phyloP scores from a whole-genome alignment of 495 filamentous ascomycete species.

The Penicillium chermesinum region DNA sequence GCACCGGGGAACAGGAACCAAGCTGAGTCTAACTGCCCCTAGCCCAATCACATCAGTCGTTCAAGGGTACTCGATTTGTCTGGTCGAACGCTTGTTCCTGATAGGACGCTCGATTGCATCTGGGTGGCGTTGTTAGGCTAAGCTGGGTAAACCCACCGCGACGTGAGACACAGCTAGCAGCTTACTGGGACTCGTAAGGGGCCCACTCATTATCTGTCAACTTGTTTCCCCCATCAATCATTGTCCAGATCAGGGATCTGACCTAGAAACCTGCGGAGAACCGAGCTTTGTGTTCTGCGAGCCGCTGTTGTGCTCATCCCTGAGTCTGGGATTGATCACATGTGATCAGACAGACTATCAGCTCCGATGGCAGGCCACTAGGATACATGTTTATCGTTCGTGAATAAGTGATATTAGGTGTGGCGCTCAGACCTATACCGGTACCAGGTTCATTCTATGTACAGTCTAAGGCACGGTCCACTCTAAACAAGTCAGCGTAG shows the following conservation, averaged over 20 bases:
- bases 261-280: background rate
- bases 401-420: background rate
- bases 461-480: background rate
- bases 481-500: background rate
- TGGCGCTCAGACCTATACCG: too few relatives aligned
- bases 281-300: background rate
- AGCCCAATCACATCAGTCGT: background rate
- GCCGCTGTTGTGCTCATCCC: constrained; percentile 5
- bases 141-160: constrained; percentile 3
- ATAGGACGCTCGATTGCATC: constrained; percentile 3
- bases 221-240: background rate
- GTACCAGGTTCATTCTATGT: background rate
- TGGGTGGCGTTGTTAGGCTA: constrained; percentile 5
- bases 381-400: too few relatives aligned
- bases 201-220: background rate
- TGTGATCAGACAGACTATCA: background rate
- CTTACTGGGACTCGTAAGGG: constrained; percentile 5
- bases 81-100: constrained; percentile 1
- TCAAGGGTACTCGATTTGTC: background rate
- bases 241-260: background rate
- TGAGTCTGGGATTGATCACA: constrained; percentile 14
- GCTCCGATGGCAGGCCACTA: too few relatives aligned
- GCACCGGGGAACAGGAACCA: background rate
- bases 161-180: constrained; percentile 2
- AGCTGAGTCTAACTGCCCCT: constrained; percentile 1